Evolutionary conservation across 371 early-diverging fungal species (phyloP), one percentile per base, ranked within the genome.

Genomic region (Neoconidiobolus thromboides): DNA sequence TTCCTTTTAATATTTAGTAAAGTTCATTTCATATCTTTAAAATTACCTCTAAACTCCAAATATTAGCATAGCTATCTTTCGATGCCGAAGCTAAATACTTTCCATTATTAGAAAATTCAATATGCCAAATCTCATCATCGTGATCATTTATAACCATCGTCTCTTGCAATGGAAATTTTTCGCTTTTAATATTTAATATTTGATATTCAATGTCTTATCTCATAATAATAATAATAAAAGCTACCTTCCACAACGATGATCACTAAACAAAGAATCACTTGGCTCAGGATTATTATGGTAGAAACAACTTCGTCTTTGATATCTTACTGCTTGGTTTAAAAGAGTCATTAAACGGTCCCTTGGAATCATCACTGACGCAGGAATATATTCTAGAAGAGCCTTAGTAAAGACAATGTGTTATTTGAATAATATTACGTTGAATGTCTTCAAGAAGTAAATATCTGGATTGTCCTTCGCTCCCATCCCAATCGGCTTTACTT

Each of bases 61-160:
- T 81, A 48, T 87, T 89, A 51, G 82, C 79, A n/a, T 83, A 81
- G 43, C 74, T 74, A 69, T 97, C 96, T 64, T 83, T 84, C 26
- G 93, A 91, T 0, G 87, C 89, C 0, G 94, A 92, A 2, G 94
- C 96, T 14, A 97, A 69, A 62, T 78, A 83, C 39, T 68, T 69
- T 14, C 96, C 96, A 63, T 82, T 73, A 48, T 86, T 82, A 2
- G 94, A 93, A 65, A 95, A 95, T 1, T 82, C 73, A 47, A 94
- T 71, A 64, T 85, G 87, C 98, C 98, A 97, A 0, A 97, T 93
- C 68, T 97, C 96, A 67, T 95, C 91, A 1, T 69, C 65, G 65
- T 96, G 98, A 5, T 81, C 87, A 15, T 71, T 70, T 3, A 95
- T 69, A 1, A 82, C 70, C 48, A 81, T 77, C 5, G 76, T 0